Evolutionary conservation across 1,284 basidiomycete species (phyloP).

Genomic region (Polyporus tsugae): DNA sequence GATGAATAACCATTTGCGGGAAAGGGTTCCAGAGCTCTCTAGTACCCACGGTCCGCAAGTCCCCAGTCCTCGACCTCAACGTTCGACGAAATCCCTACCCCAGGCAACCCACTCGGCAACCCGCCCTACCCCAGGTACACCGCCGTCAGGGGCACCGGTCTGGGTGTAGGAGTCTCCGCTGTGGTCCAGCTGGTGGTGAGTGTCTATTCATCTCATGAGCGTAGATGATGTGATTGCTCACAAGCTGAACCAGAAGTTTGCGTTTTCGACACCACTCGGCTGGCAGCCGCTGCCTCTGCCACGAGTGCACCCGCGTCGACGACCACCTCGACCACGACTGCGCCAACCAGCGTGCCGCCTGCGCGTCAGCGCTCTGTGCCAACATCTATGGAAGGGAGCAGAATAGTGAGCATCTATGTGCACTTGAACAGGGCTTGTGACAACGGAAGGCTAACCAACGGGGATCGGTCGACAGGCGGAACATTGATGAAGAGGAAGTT

Average conservation of each 20-base stretch:
- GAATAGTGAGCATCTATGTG: neutral
- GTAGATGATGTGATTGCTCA: constrained; percentile 35
- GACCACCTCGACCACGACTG: too few species aligned
- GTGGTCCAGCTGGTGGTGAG: neutral
- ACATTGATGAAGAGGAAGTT: constrained; percentile 71
- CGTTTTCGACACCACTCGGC: constrained; percentile 30
- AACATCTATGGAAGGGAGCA: constrained; percentile 52
- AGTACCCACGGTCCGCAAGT: too few species aligned
- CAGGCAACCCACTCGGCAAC: too few species aligned
- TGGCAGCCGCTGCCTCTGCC: too few species aligned
- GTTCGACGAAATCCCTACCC: too few species aligned
- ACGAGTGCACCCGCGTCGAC: too few species aligned
- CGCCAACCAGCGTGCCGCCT: constrained; percentile 45
- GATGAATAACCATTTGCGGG: neutral
- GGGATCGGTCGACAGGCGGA: constrained; percentile 62
- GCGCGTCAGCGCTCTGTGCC: constrained; percentile 48
- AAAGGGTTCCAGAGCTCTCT: too few species aligned
- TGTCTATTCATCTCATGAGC: too few species aligned
- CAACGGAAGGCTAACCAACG: constrained; percentile 47
- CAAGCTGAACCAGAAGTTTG: constrained; percentile 63
- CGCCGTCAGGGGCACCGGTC: too few species aligned
- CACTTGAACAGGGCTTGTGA: neutral
- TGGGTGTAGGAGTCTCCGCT: constrained; percentile 70
- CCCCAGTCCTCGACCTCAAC: too few species aligned
- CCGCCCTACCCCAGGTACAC: too few species aligned